These are phyloP conservation scores for Cystofilobasidium capitatum DNA, from an alignment of 768 basidiomycete species.

Conservation along the genomic window DNA sequence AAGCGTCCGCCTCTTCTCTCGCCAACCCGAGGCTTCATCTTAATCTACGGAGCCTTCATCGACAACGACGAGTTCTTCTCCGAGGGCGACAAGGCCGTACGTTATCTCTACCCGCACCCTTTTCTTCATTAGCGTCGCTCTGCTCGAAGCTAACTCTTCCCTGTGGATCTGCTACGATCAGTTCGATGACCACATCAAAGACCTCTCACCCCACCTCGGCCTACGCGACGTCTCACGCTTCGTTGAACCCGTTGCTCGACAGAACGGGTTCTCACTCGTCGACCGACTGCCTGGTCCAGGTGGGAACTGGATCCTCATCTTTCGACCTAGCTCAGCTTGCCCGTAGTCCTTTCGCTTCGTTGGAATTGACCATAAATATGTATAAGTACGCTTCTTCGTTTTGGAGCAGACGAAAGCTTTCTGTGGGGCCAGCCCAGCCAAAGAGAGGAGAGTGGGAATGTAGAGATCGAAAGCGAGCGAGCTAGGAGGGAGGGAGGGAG, in stretches of 20 bases:
- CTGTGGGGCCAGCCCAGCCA: no score
- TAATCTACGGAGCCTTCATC: conserved; percentile 16
- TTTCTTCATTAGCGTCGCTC: no score
- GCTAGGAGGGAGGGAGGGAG: no score
- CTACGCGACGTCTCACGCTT: conserved; percentile 16
- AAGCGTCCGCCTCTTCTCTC: background rate
- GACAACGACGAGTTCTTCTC: background rate
- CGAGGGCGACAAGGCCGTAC: conserved; percentile 13
- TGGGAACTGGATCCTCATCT: conserved; percentile 5
- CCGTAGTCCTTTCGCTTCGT: no score
- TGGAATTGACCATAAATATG: no score
- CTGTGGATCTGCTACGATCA: background rate
- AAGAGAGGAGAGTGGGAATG: no score
- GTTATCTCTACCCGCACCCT: background rate
- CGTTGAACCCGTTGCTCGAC: background rate
- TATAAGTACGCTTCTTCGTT: no score
- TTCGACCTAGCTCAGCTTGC: no score
- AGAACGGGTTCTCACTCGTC: background rate
- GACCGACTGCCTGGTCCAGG: background rate
- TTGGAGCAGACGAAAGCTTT: no score
- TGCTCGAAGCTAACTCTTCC: background rate
- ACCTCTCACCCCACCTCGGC: conserved; percentile 1
- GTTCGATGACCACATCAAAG: conserved; percentile 10
- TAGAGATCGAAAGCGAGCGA: no score
- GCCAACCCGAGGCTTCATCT: background rate